phyloP scores from a whole-genome alignment of 1,139 yeast species.

The Zygosaccharomyces sapae region DNA sequence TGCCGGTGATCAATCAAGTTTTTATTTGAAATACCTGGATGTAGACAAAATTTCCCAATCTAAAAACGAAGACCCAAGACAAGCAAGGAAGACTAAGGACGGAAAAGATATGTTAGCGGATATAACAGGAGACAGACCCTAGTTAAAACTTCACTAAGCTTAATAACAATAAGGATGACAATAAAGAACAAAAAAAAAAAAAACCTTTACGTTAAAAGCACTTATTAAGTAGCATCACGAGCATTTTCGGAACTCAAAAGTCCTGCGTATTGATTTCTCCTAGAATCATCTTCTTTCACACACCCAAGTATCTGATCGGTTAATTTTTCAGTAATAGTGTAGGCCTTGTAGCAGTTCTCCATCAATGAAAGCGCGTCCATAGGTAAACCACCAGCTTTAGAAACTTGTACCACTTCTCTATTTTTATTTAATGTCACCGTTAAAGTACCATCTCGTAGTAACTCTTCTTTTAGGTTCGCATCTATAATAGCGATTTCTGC shows the following conservation, averaged over 20 bases:
- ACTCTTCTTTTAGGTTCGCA: constrained; percentile 74
- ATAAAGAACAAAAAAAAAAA: not conserved
- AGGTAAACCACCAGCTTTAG: constrained; percentile 87
- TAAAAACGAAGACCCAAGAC: not conserved
- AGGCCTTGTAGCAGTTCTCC: constrained; percentile 67
- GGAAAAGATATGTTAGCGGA: not conserved
- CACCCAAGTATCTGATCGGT: constrained; percentile 60
- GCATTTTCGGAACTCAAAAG: constrained; percentile 36
- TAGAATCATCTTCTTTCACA: constrained; percentile 52
- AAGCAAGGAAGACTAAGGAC: not conserved
- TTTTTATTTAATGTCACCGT: constrained; percentile 86
- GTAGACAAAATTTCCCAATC: constrained; percentile 2
- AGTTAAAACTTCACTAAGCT: not conserved
- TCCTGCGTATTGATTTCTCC: constrained; percentile 34
- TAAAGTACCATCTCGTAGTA: constrained; percentile 69
- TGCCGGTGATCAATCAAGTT: constrained; percentile 7
- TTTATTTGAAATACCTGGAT: constrained; percentile 8
- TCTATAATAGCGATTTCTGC: constrained; percentile 68
- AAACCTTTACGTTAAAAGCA: not conserved
- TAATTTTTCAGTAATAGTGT: constrained; percentile 54
- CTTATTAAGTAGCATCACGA: constrained; percentile 18
- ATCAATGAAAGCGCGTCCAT: constrained; percentile 69
- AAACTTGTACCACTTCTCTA: constrained; percentile 82
- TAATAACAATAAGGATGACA: not conserved
- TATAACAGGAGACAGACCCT: not conserved